Percentiles rank a stretch among this genome's conserved stretches.
phyloP scores from a whole-genome alignment of 2,329 filamentous ascomycete genomes.

The Ustilaginoidea virens region DNA sequence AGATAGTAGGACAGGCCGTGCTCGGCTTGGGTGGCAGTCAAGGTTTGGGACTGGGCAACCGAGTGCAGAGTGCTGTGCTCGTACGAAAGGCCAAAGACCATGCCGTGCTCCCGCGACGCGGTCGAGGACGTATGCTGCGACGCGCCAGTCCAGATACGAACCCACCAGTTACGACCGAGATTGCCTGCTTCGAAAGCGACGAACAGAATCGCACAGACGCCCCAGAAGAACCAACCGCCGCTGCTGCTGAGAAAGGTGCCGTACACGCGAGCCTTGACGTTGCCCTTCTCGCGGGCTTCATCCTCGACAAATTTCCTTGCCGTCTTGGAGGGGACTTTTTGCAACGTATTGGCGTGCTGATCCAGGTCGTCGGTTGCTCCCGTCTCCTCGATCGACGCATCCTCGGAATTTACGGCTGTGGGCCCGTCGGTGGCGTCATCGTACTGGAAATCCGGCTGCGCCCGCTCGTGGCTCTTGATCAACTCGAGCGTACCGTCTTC shows the following conservation, averaged over 20 bases:
- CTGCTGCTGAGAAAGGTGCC: constrained; percentile 49
- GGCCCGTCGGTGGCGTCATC: constrained; percentile 26
- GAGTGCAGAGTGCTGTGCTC: constrained; percentile 29
- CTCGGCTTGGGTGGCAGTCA: constrained; percentile 10
- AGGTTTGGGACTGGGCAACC: constrained; percentile 14
- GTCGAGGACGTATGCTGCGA: constrained; percentile 2
- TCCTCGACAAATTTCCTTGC: constrained; percentile 63
- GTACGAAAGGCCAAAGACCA: constrained; percentile 28
- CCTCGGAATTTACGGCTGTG: constrained; percentile 41
- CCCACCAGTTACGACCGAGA: constrained; percentile 47
- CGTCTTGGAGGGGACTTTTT: constrained; percentile 33
- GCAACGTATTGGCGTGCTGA: constrained; percentile 23
- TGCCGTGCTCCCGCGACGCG: constrained; percentile 17
- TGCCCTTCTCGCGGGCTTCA: constrained; percentile 55
- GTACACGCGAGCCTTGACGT: constrained; percentile 54
- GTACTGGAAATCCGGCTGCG: constrained; percentile 25
- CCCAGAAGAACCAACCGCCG: constrained; percentile 48
- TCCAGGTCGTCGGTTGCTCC: constrained; percentile 22
- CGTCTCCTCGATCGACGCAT: constrained; percentile 26
- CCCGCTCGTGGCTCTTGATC: constrained; percentile 42
- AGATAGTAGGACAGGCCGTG: constrained; percentile 47
- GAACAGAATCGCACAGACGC: constrained; percentile 35
- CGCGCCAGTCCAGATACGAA: constrained; percentile 43
- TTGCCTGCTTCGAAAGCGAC: constrained; percentile 36
- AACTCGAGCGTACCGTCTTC: constrained; percentile 38